These are phyloP conservation scores for Aspergillus sp. DNA, from an alignment of 2,329 filamentous ascomycete genomes.

Conservation along the genomic window DNA sequence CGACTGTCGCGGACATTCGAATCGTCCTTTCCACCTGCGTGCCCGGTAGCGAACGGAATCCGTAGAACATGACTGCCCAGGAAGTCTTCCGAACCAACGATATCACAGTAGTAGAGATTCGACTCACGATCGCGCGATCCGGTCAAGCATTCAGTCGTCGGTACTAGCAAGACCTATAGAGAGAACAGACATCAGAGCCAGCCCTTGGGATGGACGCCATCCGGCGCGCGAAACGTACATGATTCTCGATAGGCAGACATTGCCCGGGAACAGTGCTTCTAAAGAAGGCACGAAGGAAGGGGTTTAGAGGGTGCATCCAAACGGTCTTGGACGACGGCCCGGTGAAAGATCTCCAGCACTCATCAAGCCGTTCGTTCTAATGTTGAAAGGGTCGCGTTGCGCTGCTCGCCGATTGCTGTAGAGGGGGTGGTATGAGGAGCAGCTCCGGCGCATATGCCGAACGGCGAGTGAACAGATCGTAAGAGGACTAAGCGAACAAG, in stretches of 20 bases:
- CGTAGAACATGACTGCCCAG: conserved; percentile 93
- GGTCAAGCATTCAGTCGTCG: conserved; percentile 84
- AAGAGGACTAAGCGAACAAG: background rate
- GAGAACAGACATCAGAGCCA: conserved; percentile 3
- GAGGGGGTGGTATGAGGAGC: conserved; percentile 17
- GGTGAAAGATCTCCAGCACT: conserved; percentile 24
- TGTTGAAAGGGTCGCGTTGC: conserved; percentile 14
- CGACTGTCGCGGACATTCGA: conserved; percentile 74
- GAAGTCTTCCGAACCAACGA: conserved; percentile 87
- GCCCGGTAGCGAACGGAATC: conserved; percentile 54
- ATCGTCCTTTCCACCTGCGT: conserved; percentile 45
- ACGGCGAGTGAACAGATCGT: too few species aligned
- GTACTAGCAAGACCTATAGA: conserved; percentile 74
- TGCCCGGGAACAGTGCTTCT: conserved; percentile 86
- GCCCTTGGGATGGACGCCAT: background rate
- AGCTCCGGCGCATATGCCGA: conserved; percentile 23
- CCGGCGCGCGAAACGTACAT: conserved; percentile 45
- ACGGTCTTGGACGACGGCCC: conserved; percentile 38
- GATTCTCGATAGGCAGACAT: conserved; percentile 84
- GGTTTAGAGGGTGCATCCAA: conserved; percentile 98
- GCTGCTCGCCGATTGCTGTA: conserved; percentile 20
- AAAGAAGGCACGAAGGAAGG: conserved; percentile 97
- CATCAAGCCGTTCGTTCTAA: conserved; percentile 31
- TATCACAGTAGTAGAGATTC: conserved; percentile 67
- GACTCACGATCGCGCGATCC: conserved; percentile 82